These are phyloP conservation scores for Penicillium sp. DNA, from an alignment of 2,329 filamentous ascomycete genomes.

Conservation along the genomic window DNA sequence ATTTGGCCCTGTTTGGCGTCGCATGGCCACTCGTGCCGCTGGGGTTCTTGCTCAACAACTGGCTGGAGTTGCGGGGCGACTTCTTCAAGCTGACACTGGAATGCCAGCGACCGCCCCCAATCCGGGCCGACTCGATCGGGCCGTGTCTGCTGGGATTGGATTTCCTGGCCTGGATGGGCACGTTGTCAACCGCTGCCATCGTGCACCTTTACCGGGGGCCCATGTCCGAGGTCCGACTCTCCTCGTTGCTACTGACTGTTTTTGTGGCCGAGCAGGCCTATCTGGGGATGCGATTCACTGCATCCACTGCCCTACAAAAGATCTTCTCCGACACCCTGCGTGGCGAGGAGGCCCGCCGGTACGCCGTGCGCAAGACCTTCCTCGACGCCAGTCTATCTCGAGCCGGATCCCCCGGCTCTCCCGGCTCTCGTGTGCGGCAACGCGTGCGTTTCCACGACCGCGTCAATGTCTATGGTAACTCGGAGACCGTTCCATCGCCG, in stretches of 20 bases:
- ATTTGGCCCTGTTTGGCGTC: slow-evolving; percentile 85
- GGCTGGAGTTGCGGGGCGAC: slow-evolving; percentile 89
- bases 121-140: slow-evolving; percentile 88
- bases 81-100: slow-evolving; percentile 90
- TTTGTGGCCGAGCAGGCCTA: slow-evolving; percentile 84
- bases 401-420: slow-evolving; percentile 11
- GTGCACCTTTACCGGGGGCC: slow-evolving; percentile 80
- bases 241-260: slow-evolving; percentile 74
- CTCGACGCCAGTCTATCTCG: slow-evolving; percentile 50
- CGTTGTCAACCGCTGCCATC: slow-evolving; percentile 79
- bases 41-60: slow-evolving; percentile 91
- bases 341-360: slow-evolving; percentile 76
- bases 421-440: slow-evolving; percentile 15
- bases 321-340: slow-evolving; percentile 79
- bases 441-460: slow-evolving; percentile 36
- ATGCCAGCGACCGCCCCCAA: slow-evolving; percentile 84
- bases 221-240: slow-evolving; percentile 65
- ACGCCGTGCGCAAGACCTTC: slow-evolving; percentile 70
- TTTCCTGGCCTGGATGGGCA: slow-evolving; percentile 92
- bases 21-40: slow-evolving; percentile 91
- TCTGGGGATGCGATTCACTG: slow-evolving; percentile 66
- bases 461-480: slow-evolving; percentile 32
- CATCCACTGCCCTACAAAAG: slow-evolving; percentile 69
- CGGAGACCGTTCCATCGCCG: slow-evolving; percentile 27
- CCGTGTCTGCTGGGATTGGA: slow-evolving; percentile 83